Conservation (phyloP, 2,329 filamentous ascomycete species). For the Emergomyces orientalis region DNA sequence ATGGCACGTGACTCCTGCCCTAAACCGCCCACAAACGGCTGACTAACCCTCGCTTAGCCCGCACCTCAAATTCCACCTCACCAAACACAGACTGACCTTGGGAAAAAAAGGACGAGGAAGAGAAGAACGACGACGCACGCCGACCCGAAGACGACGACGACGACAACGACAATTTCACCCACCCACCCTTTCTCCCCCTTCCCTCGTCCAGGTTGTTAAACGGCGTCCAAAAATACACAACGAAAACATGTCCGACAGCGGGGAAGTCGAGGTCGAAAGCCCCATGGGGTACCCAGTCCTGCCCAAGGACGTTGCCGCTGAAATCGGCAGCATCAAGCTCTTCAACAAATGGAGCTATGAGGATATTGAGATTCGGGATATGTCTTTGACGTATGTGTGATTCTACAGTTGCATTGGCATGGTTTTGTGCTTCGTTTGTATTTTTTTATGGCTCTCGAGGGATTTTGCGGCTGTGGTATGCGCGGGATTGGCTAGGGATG, state of each 20-base stretch:
- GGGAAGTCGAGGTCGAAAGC: slow-evolving; percentile 87
- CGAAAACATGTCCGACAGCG: slow-evolving; percentile 71
- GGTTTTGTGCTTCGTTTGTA: neutral
- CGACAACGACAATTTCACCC: slow-evolving; percentile 20
- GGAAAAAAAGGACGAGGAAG: slow-evolving; percentile 22
- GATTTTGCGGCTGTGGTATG: neutral
- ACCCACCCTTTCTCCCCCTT: slow-evolving; percentile 22
- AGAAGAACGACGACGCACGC: neutral
- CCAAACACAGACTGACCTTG: slow-evolving; percentile 8
- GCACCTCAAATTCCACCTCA: slow-evolving; percentile 32
- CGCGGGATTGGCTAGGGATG: neutral
- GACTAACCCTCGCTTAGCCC: slow-evolving; percentile 28
- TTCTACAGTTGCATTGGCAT: slow-evolving; percentile 10
- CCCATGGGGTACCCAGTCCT: slow-evolving; percentile 66
- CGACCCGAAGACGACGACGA: slow-evolving; percentile 17
- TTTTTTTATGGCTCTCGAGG: slow-evolving; percentile 3
- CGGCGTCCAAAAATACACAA: slow-evolving; percentile 35
- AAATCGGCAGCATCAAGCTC: slow-evolving; percentile 88
- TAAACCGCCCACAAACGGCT: slow-evolving; percentile 29
- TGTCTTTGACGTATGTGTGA: slow-evolving; percentile 89
- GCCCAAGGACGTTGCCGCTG: slow-evolving; percentile 82
- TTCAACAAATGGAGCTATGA: slow-evolving; percentile 99
- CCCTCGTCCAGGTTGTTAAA: slow-evolving; percentile 31
- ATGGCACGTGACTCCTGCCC: slow-evolving; percentile 22
- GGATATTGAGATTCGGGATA: slow-evolving; percentile 99